phyloP scores from a whole-genome alignment of 108 stramenopile species.

The Ochromonas danica region DNA sequence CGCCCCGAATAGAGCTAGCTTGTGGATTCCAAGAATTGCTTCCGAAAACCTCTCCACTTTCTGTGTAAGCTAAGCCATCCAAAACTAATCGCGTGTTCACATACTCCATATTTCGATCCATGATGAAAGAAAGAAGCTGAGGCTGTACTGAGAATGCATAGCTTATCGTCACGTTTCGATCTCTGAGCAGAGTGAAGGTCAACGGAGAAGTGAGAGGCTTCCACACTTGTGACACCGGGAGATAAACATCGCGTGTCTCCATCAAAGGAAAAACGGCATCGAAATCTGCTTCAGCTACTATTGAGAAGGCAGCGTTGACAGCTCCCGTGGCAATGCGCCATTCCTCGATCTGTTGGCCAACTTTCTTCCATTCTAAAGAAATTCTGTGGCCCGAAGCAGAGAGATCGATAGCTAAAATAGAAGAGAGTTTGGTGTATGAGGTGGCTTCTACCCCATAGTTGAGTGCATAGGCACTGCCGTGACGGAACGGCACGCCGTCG shows the following conservation, averaged over 20 bases:
- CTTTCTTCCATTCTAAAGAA: slow-evolving; percentile 14
- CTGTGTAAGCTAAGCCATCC: not conserved
- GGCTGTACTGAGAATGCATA: not conserved
- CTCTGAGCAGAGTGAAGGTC: not conserved
- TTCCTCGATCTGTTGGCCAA: not conserved
- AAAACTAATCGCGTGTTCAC: not conserved
- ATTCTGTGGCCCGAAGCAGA: not conserved
- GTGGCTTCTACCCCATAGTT: slow-evolving; percentile 21
- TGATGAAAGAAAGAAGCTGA: slow-evolving; percentile 11
- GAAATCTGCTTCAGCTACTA: slow-evolving; percentile 11
- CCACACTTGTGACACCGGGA: not conserved
- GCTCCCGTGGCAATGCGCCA: not conserved
- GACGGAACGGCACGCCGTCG: slow-evolving; percentile 8
- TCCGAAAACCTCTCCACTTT: not conserved
- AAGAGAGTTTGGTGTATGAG: not conserved
- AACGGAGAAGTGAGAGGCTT: not conserved
- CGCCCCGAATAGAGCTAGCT: not conserved
- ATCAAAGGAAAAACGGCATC: not conserved
- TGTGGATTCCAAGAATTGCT: slow-evolving; percentile 23
- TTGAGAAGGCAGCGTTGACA: not conserved
- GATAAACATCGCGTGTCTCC: not conserved
- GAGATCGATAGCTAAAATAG: not conserved
- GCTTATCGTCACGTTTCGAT: not conserved
- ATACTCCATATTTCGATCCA: slow-evolving; percentile 24
- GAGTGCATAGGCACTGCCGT: not conserved